phyloP scores from a whole-genome alignment of 2,329 filamentous ascomycete genomes.

The Ceratocystis papillata region DNA sequence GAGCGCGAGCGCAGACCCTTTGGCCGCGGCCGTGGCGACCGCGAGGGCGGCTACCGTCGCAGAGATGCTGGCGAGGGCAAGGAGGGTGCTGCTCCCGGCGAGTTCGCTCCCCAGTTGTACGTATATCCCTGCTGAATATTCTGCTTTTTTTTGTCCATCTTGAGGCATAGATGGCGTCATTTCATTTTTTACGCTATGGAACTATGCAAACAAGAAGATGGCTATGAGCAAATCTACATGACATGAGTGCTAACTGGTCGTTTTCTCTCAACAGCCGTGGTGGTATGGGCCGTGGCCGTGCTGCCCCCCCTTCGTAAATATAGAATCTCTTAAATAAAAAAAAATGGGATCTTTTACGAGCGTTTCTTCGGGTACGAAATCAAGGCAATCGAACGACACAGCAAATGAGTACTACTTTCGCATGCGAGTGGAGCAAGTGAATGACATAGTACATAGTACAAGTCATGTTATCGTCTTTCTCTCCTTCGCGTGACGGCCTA shows the following conservation, averaged over 20 bases:
- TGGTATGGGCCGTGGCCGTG: conserved; percentile 81
- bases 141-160: conserved; percentile 26
- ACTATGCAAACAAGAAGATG: not conserved
- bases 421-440: conserved; percentile 27
- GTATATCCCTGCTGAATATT: conserved; percentile 30
- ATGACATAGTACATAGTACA: conserved; percentile 30
- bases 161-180: not conserved
- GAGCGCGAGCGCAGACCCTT: conserved; percentile 73
- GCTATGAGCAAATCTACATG: not conserved
- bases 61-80: conserved; percentile 78
- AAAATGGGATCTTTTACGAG: conserved; percentile 28
- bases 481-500: conserved; percentile 34
- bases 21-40: conserved; percentile 67
- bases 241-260: conserved; percentile 15
- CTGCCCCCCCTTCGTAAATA: conserved; percentile 57
- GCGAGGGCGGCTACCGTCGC: conserved; percentile 84
- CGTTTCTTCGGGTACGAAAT: conserved; percentile 37
- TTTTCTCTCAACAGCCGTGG: conserved; percentile 50
- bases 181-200: not conserved
- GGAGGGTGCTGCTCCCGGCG: conserved; percentile 84
- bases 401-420: conserved; percentile 20
- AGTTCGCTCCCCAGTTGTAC: conserved; percentile 85
- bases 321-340: conserved; percentile 32
- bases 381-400: conserved; percentile 21
- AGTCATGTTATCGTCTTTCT: conserved; percentile 31